phyloP scores from a whole-genome alignment of 2,329 filamentous ascomycete species.

The Zelopaecilomyces penicillatus region DNA sequence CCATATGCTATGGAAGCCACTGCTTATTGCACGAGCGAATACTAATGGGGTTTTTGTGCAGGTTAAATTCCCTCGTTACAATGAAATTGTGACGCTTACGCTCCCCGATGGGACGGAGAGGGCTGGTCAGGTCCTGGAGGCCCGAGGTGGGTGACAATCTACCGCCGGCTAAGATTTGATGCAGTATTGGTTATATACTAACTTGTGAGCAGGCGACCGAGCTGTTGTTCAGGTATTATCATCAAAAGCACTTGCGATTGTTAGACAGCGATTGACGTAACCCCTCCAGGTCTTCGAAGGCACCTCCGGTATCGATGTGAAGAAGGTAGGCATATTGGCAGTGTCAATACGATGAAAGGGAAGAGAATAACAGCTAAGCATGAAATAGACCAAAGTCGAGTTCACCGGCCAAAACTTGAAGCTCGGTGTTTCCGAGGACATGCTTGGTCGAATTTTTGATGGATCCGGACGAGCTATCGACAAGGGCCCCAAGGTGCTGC shows the following conservation, averaged over 20 bases:
- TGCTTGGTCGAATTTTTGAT: constrained; percentile 98
- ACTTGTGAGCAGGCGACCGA: constrained; percentile 59
- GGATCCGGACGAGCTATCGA: constrained; percentile 96
- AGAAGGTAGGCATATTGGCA: constrained; percentile 60
- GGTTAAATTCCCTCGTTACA: constrained; percentile 97
- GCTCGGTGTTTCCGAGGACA: constrained; percentile 98
- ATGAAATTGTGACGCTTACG: constrained; percentile 94
- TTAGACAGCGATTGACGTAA: constrained; percentile 16
- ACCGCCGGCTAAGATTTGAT: constrained; percentile 1
- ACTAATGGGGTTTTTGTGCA: constrained; percentile 31
- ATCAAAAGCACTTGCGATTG: constrained; percentile 1
- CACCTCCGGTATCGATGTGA: constrained; percentile 94
- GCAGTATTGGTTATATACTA: constrained; percentile 11
- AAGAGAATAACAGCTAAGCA: constrained; percentile 17
- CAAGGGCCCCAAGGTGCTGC: constrained; percentile 95
- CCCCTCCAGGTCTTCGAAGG: constrained; percentile 81
- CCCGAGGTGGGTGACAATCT: constrained; percentile 60
- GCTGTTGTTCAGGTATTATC: constrained; percentile 81
- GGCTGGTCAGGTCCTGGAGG: constrained; percentile 93
- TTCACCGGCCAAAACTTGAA: constrained; percentile 96
- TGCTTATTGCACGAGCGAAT: not conserved
- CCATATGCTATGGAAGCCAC: too few species aligned
- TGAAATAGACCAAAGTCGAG: constrained; percentile 78
- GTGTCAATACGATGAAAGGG: too few species aligned
- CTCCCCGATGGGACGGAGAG: constrained; percentile 90